Conservation (phyloP, 140 eudicot species). For the Oenanthe javanica region DNA sequence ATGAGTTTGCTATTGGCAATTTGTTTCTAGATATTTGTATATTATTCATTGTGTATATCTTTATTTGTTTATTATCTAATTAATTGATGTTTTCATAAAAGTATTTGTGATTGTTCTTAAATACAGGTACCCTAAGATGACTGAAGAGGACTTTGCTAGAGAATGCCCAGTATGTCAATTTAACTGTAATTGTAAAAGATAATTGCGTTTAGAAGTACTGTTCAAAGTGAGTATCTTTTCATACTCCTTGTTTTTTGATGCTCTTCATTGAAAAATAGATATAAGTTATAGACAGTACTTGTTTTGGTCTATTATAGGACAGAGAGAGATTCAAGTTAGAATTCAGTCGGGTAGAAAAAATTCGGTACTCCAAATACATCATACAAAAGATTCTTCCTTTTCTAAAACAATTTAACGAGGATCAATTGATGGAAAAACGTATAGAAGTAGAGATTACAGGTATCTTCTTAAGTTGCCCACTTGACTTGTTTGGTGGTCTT, state of each 20-base stretch:
- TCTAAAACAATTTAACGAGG: neutral
- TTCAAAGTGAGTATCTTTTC: neutral
- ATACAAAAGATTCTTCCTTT: neutral
- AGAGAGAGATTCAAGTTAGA: neutral
- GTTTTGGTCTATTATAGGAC: neutral
- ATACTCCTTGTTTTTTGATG: neutral
- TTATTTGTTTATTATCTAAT: too few relatives aligned
- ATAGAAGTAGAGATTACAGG: neutral
- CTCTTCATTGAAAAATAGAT: neutral
- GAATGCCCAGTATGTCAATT: conserved; percentile 7
- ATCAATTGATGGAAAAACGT: neutral
- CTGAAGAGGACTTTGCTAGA: neutral
- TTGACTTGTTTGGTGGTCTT: neutral
- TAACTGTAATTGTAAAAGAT: conserved; percentile 9
- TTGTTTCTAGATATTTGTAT: too few relatives aligned
- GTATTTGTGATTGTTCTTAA: neutral
- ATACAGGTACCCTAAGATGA: neutral
- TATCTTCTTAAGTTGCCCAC: neutral
- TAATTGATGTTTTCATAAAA: neutral
- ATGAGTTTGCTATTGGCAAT: too few relatives aligned
- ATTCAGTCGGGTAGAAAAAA: neutral
- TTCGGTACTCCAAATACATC: neutral
- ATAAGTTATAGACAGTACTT: neutral
- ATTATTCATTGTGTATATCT: too few relatives aligned
- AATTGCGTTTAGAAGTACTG: neutral